Percentiles rank a stretch among this genome's conserved stretches.
Evolutionary conservation across 805 yeast genomes (phyloP).

Genomic region (Myxozyma melibiosi): DNA sequence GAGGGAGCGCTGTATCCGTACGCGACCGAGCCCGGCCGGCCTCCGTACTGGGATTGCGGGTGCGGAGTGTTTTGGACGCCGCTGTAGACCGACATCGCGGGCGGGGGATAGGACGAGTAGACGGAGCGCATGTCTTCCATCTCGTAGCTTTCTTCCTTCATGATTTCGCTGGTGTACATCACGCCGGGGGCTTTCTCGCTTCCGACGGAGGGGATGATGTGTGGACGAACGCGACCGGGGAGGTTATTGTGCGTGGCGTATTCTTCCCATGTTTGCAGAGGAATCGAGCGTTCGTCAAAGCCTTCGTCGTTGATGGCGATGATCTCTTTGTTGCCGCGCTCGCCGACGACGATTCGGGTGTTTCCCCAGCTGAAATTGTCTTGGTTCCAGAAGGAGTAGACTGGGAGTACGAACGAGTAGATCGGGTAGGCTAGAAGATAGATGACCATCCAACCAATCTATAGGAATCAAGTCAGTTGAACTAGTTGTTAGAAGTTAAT

Average conservation of each 20-base stretch:
- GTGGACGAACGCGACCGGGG: conserved; percentile 40
- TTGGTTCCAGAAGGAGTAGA: conserved; percentile 65
- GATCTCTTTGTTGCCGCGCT: conserved; percentile 53
- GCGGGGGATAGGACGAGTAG: conserved; percentile 22
- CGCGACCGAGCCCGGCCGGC: too few species aligned
- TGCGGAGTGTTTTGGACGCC: too few species aligned
- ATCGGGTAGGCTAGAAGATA: conserved; percentile 61
- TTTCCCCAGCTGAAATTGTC: conserved; percentile 70
- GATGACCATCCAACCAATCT: conserved; percentile 58
- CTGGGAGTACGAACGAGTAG: conserved; percentile 62
- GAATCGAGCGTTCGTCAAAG: conserved; percentile 44
- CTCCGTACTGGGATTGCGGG: too few species aligned
- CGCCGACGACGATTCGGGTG: conserved; percentile 59
- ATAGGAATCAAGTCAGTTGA: conserved; percentile 39
- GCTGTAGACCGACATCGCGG: conserved; percentile 13
- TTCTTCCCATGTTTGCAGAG: conserved; percentile 45
- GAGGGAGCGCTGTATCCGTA: neutral
- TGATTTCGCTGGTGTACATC: conserved; percentile 5
- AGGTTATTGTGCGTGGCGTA: conserved; percentile 44
- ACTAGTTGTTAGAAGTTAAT: conserved; percentile 23
- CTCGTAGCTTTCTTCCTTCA: conserved; percentile 43
- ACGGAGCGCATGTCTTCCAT: conserved; percentile 40
- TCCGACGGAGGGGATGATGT: conserved; percentile 11
- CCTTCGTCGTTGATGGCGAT: conserved; percentile 43
- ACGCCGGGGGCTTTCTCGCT: conserved; percentile 20